These are phyloP conservation scores for Raffaelea albimanens DNA, from an alignment of 2,329 filamentous ascomycete genomes.

Conservation along the genomic window DNA sequence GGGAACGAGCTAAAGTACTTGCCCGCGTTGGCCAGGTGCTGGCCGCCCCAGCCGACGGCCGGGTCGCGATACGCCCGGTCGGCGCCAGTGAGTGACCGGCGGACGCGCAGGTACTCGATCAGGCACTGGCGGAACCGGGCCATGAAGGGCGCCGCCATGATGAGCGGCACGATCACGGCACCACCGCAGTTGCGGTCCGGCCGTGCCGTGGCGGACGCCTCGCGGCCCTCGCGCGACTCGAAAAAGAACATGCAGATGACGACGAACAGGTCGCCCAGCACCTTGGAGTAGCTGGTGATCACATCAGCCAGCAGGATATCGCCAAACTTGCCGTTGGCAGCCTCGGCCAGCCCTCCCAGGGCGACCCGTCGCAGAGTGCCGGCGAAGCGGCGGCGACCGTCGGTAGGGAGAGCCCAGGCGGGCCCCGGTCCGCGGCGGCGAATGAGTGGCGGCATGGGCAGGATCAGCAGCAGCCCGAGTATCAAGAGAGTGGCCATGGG, in stretches of 20 bases:
- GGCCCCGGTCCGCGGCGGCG: conserved; percentile 2
- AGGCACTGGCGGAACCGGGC: conserved; percentile 89
- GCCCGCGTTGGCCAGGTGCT: conserved; percentile 84
- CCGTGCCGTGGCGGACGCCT: conserved; percentile 64
- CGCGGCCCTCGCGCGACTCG: conserved; percentile 25
- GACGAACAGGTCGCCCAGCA: conserved; percentile 82
- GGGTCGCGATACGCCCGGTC: conserved; percentile 40
- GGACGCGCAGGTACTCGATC: conserved; percentile 73
- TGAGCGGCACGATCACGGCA: conserved; percentile 66
- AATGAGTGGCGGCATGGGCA: conserved; percentile 35
- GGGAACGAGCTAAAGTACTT: conserved; percentile 96
- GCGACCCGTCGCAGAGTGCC: conserved; percentile 67
- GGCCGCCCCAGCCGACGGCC: conserved; percentile 63
- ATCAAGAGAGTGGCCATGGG: conserved; percentile 75
- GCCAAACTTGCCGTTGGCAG: conserved; percentile 85
- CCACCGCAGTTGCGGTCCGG: conserved; percentile 80
- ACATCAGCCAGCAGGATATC: conserved; percentile 92
- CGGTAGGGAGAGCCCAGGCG: conserved; percentile 38
- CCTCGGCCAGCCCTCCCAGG: conserved; percentile 76
- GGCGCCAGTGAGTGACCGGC: conserved; percentile 21
- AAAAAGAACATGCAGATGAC: conserved; percentile 83
- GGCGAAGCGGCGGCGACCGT: conserved; percentile 67
- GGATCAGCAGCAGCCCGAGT: conserved; percentile 60
- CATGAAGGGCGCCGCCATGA: conserved; percentile 72
- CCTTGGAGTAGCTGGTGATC: conserved; percentile 87